Conservation (phyloP, 371 early-diverging fungal genomes). For the Haplosporangium sp. region DNA sequence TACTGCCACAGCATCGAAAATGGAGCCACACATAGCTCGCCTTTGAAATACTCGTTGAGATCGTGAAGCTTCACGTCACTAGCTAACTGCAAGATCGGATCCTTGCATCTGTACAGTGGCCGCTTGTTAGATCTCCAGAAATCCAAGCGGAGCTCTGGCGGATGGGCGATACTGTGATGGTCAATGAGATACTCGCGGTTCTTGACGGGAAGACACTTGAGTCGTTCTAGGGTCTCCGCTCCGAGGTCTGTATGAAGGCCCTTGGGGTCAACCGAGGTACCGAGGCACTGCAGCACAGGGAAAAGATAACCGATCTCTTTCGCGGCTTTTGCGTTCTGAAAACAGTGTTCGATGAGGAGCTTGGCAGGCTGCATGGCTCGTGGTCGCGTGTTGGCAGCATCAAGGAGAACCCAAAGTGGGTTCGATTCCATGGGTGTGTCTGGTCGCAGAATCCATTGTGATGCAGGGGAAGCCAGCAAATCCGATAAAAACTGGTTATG, state of each 20-base stretch:
- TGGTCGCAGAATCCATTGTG: too few species aligned
- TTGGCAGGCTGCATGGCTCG: neutral
- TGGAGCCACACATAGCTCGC: neutral
- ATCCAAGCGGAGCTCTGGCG: neutral
- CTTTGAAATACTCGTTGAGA: neutral
- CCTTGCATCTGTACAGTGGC: neutral
- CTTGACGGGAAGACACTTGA: conserved; percentile 18
- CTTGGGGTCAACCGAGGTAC: neutral
- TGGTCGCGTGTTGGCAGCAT: neutral
- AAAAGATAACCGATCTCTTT: conserved; percentile 6
- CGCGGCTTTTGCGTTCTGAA: neutral
- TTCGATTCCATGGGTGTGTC: too few species aligned
- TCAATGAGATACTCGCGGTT: conserved; percentile 12
- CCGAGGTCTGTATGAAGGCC: conserved; percentile 3
- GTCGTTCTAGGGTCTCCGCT: neutral
- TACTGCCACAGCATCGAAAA: conserved; percentile 7
- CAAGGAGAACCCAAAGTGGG: too few species aligned
- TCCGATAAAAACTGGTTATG: too few species aligned
- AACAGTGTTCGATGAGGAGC: neutral
- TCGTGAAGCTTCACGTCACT: too few species aligned
- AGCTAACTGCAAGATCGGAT: conserved; percentile 18
- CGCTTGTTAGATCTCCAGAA: conserved; percentile 3
- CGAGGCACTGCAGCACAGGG: conserved; percentile 9
- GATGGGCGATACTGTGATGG: neutral
- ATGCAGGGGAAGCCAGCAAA: too few species aligned